Base-by-base conservation (phyloP, 2,329 filamentous ascomycete genomes). In the Rhynchosporium graminicola region DNA sequence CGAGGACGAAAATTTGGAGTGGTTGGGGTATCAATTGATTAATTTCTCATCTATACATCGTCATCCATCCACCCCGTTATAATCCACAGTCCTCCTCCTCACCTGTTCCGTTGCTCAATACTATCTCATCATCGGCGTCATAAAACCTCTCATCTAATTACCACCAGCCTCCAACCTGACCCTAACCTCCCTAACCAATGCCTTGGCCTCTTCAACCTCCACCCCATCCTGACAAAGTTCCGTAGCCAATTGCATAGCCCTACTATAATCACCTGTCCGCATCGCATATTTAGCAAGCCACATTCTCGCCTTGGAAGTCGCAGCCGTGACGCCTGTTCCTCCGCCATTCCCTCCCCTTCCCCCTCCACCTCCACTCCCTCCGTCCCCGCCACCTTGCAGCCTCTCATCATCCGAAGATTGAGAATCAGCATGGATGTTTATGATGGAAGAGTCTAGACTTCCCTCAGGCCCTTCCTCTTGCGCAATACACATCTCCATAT, bases 181-280 rank as follows among this genome's bases (percentile, higher is more conserved):
- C 69, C 93, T 83, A 12, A 96, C 88, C 75, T 98, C 94, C 65
- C 92, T 84, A 65, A 97, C 90, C 69, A 98, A 79, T 3, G 92
- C 92, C 78, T 98, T 98, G 33, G 95, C 95, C 76, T 99, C 95
- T 74, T 99, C 95, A 2, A 98, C 92, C 76, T 98, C 95, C 31
- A 96, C 88, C 0, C 95, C 95, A 76, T 99, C 95, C 76, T 97
- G 92, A 74, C 93, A 97, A 51, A 99, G 80, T 77, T 99, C 95
- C 65, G 88, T 92, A 0, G 92, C 93, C 47, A 98, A 79, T 65
- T 91, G 86, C 77, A 90, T 89, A 3, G 92, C 91, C 26, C 89
- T 84, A 38, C 82, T 80, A 70, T 91, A 91, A 75, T 97, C 92
- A 45, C 87, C 87, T 10, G 83, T 84, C 43, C 85, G 83, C 78